Conservation (phyloP, 768 basidiomycete species). For the Boletus rubropictus region DNA sequence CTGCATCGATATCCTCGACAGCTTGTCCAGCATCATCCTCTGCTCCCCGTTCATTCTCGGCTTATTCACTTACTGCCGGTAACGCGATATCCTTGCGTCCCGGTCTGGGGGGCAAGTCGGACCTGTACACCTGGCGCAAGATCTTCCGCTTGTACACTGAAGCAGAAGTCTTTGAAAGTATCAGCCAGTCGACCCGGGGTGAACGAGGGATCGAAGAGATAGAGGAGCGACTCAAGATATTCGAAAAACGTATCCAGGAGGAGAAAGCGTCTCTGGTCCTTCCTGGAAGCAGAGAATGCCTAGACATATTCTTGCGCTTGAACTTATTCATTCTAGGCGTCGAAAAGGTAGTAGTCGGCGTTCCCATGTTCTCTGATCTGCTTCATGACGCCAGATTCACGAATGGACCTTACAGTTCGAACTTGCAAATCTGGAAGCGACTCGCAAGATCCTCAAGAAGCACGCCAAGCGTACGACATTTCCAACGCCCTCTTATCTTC, state of each 20-base stretch:
- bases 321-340: conserved; percentile 77
- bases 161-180: conserved; percentile 76
- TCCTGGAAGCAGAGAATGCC: conserved; percentile 49
- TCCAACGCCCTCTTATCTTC: conserved; percentile 43
- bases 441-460: conserved; percentile 91
- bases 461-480: conserved; percentile 86
- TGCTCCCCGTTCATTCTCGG: conserved; percentile 27
- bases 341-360: conserved; percentile 60
- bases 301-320: conserved; percentile 67
- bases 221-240: conserved; percentile 58
- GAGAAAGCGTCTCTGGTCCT: conserved; percentile 49
- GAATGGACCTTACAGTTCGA: conserved; percentile 50
- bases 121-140: conserved; percentile 85
- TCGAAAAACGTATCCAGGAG: conserved; percentile 52
- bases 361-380: neutral
- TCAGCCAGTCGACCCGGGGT: conserved; percentile 57
- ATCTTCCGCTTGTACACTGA: conserved; percentile 87
- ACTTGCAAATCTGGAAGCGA: conserved; percentile 79
- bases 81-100: conserved; percentile 36
- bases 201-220: conserved; percentile 66
- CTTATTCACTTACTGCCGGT: conserved; percentile 24
- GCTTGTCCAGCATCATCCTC: conserved; percentile 31
- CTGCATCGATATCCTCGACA: no score
- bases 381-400: neutral
- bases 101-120: conserved; percentile 35